These are phyloP conservation scores for Hypoxylon sp. DNA, from an alignment of 2,329 filamentous ascomycete genomes.

Conservation along the genomic window DNA sequence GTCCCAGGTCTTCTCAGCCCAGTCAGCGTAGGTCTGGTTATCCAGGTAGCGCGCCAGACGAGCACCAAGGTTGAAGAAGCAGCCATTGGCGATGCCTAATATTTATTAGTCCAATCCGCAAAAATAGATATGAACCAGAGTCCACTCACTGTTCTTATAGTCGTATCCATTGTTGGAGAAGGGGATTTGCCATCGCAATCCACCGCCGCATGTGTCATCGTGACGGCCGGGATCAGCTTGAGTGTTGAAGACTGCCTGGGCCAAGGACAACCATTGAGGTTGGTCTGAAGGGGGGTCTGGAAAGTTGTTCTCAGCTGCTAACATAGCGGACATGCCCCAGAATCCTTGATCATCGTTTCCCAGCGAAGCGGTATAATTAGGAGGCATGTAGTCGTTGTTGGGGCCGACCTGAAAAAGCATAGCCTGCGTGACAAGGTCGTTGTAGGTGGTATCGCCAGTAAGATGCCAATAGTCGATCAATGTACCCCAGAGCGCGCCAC, in stretches of 20 bases:
- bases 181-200: constrained; percentile 74
- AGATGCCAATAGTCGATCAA: constrained; percentile 57
- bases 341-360: constrained; percentile 69
- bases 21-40: constrained; percentile 69
- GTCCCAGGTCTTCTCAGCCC: constrained; percentile 67
- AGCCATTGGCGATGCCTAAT: constrained; percentile 55
- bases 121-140: background rate
- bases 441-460: constrained; percentile 61
- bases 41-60: constrained; percentile 70
- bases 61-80: constrained; percentile 61
- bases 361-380: constrained; percentile 51
- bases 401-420: constrained; percentile 57
- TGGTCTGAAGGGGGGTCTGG: constrained; percentile 60
- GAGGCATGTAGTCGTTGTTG: constrained; percentile 58
- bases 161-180: constrained; percentile 63
- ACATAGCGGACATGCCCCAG: constrained; percentile 71
- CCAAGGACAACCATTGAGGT: constrained; percentile 70
- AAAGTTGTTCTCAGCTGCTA: constrained; percentile 69
- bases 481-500: constrained; percentile 46
- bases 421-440: constrained; percentile 56
- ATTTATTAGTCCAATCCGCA: constrained; percentile 29
- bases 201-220: constrained; percentile 67
- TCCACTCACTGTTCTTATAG: constrained; percentile 47
- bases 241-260: constrained; percentile 71
- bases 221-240: constrained; percentile 64